Evolutionary conservation across 805 yeast genomes (phyloP).

Genomic region (Candida patagonica): DNA sequence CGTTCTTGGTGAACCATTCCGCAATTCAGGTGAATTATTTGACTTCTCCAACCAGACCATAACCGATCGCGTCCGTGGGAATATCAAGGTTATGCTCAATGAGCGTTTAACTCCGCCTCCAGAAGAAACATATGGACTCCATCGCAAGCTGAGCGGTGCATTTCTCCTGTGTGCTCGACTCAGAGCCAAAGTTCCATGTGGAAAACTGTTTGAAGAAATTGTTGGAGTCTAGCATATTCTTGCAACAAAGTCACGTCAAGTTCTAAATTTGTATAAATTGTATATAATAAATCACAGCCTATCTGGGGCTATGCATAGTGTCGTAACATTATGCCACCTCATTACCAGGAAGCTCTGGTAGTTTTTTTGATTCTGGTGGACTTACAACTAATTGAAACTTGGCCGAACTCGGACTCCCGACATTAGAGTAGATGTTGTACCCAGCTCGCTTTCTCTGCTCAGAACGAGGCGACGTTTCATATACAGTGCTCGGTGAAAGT

Average conservation of each 20-base stretch:
- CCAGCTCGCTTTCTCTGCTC: too few species aligned
- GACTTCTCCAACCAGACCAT: slow-evolving; percentile 82
- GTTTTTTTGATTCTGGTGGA: too few species aligned
- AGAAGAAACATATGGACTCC: slow-evolving; percentile 95
- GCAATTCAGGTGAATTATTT: slow-evolving; percentile 43
- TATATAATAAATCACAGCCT: too few species aligned
- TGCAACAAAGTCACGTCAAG: background rate
- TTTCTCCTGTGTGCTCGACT: slow-evolving; percentile 81
- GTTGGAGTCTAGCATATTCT: slow-evolving; percentile 44
- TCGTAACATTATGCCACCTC: too few species aligned
- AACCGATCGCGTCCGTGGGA: slow-evolving; percentile 83
- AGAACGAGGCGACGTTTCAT: too few species aligned
- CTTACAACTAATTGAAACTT: too few species aligned
- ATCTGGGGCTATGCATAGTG: too few species aligned
- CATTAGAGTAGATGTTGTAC: too few species aligned
- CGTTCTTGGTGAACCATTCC: slow-evolving; percentile 88
- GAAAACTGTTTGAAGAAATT: slow-evolving; percentile 63
- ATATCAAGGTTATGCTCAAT: slow-evolving; percentile 79
- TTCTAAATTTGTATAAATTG: background rate
- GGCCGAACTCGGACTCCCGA: too few species aligned
- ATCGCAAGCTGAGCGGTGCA: slow-evolving; percentile 90
- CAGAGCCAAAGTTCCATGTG: slow-evolving; percentile 75
- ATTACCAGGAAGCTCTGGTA: too few species aligned
- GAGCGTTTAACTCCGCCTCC: slow-evolving; percentile 96
- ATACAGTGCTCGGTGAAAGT: too few species aligned